These are phyloP conservation scores for Thraustochytrium striatum DNA, from an alignment of 352 stramenopile species.

Conservation along the genomic window DNA sequence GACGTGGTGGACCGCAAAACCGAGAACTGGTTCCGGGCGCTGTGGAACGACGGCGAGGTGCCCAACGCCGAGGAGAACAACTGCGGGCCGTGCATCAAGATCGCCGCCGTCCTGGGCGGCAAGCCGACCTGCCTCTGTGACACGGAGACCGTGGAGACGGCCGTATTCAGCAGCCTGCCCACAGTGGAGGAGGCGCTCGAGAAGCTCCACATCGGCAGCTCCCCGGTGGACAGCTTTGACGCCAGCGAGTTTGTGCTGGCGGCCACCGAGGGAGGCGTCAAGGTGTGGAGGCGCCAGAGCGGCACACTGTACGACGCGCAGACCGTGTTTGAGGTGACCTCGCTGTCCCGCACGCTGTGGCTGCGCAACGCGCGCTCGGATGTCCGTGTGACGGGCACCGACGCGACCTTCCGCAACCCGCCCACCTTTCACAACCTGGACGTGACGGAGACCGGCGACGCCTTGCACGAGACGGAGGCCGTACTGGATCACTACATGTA, in stretches of 20 bases:
- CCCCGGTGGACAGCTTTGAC: not conserved
- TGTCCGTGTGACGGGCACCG: constrained; percentile 52
- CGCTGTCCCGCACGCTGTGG: not conserved
- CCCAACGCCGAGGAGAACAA: not conserved
- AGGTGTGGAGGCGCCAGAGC: not conserved
- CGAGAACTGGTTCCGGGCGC: not conserved
- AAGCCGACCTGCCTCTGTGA: not conserved
- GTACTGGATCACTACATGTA: constrained; percentile 59
- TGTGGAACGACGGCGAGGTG: not conserved
- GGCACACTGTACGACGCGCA: constrained; percentile 13
- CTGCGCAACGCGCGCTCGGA: constrained; percentile 56
- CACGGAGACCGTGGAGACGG: not conserved
- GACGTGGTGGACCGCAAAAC: not conserved
- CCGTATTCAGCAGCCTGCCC: not conserved
- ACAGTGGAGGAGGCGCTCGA: not conserved
- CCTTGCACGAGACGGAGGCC: constrained; percentile 62
- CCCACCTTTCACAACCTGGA: constrained; percentile 55
- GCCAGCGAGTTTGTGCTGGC: not conserved
- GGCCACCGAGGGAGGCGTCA: not conserved
- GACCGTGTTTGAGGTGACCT: constrained; percentile 24
- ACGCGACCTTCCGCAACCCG: constrained; percentile 60
- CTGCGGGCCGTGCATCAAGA: not conserved
- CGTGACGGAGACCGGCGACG: constrained; percentile 54
- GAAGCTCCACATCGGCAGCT: not conserved
- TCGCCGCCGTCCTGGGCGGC: not conserved